Percentiles rank a stretch among this genome's conserved stretches.
phyloP scores from a whole-genome alignment of 164 flowering plant species.

The Vitis rupestris region DNA sequence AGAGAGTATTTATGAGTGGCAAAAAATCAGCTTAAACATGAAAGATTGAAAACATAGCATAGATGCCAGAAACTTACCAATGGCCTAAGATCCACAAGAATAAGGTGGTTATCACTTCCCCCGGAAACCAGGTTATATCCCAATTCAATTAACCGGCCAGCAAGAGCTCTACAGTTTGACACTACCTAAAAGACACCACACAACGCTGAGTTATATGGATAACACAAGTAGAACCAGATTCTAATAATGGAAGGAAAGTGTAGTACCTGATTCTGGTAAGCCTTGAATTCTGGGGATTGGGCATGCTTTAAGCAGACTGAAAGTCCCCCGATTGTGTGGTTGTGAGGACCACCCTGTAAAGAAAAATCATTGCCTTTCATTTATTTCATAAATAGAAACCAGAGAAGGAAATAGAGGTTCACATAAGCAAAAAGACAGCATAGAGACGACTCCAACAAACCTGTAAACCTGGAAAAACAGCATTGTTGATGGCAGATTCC shows the following conservation, averaged over 20 bases:
- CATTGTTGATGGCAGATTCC: conserved; percentile 84
- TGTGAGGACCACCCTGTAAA: conserved; percentile 95
- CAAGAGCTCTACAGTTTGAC: conserved; percentile 82
- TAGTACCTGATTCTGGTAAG: conserved; percentile 65
- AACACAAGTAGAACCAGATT: neutral
- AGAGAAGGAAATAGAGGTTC: neutral
- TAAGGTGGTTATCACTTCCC: conserved; percentile 92
- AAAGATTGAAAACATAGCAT: neutral
- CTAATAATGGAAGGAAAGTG: neutral
- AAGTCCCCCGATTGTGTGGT: conserved; percentile 90
- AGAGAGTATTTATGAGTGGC: neutral
- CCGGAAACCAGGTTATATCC: conserved; percentile 93
- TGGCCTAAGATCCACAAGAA: conserved; percentile 90
- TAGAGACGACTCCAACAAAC: conserved; percentile 34
- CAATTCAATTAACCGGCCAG: conserved; percentile 54
- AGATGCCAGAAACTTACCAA: conserved; percentile 40
- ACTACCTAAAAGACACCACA: conserved; percentile 51
- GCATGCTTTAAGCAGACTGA: conserved; percentile 75
- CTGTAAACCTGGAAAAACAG: conserved; percentile 96
- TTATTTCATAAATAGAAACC: neutral
- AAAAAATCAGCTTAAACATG: neutral
- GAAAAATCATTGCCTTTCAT: neutral
- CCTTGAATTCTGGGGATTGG: conserved; percentile 65
- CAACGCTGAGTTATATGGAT: neutral
- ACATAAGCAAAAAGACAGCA: conserved; percentile 53